Base-by-base conservation (phyloP, 2,329 filamentous ascomycete species). In the Pyrenophora graminea region DNA sequence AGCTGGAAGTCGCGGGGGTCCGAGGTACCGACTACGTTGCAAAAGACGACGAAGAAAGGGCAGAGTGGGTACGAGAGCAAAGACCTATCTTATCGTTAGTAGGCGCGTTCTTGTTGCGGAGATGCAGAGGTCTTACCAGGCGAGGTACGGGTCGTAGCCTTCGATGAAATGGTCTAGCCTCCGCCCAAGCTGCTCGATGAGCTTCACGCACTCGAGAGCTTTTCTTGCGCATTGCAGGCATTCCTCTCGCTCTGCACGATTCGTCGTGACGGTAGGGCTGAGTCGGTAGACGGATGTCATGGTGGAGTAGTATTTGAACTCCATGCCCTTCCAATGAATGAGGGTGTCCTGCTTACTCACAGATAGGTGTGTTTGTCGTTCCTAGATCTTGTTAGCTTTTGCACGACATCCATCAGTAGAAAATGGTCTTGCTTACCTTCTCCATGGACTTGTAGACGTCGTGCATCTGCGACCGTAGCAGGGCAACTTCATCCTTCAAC, bases 31-130 rank as follows among this genome's bases (percentile, higher is more conserved):
- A 71, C 68, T 1, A 72, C 67, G 36, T 72, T 71, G 56, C 69
- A 72, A 45, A 72, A 72, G 21, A 72, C 61, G 12, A 71, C 68
- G 45, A 69, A 72, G 56, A 70, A 72, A 1, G 69, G 68, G 27
- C 62, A 66, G 2, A 72, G 53, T 4, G 69, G 67, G 34, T 70
- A 70, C 8, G 68, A 71, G 9, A 71, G 63, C 39, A 70, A 64
- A 1, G 64, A 69, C 69, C 69, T 71, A 12, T 12, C 0, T 7
- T 3, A 1, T 4, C 7, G 8, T 68, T 36, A 68, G 57, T 42
- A 25, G 31, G 5, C 2, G 19, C 6, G 15, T 19, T 3, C 6
- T 6, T 19, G 18, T 8, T 10, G 17, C 10, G 17, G 3, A 12
- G 7, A 1, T 18, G 13, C 13, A 10, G 34, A 13, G 18, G 31